phyloP scores from a whole-genome alignment of 257 asterid species.

The Solanum clarkiae region DNA sequence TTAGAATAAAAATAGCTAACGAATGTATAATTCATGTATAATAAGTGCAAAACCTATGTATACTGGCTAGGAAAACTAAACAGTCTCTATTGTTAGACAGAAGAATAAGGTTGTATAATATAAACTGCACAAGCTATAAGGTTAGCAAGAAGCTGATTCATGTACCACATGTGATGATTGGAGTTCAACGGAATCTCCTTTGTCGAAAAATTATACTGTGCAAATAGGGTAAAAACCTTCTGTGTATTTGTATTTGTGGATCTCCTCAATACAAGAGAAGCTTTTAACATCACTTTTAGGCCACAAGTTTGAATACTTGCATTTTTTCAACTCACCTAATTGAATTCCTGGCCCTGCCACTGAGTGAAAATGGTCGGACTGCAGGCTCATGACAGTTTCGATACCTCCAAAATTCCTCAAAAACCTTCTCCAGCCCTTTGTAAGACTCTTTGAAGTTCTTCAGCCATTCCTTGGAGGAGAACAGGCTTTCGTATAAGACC shows the following conservation, averaged over 20 bases:
- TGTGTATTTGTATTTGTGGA: neutral
- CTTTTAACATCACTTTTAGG: neutral
- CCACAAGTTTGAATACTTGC: neutral
- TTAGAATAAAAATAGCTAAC: neutral
- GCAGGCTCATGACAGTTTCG: neutral
- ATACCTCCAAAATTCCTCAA: neutral
- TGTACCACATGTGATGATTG: neutral
- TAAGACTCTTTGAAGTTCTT: constrained; percentile 24
- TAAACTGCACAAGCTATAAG: neutral
- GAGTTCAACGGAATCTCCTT: neutral
- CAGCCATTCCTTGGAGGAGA: constrained; percentile 24
- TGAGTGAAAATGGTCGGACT: neutral
- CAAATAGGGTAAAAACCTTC: neutral
- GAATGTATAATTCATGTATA: neutral
- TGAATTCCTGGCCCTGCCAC: neutral
- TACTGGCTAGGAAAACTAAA: neutral
- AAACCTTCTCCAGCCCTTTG: constrained; percentile 12
- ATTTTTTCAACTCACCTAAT: neutral
- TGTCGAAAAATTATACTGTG: neutral
- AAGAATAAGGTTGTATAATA: neutral
- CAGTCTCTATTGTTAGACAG: neutral
- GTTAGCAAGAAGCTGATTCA: neutral
- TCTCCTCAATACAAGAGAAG: neutral
- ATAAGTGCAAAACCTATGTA: neutral
- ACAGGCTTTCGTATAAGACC: constrained; percentile 32